Evolutionary conservation across 306 rosid genomes (phyloP).

Genomic region (Malus orientalis): DNA sequence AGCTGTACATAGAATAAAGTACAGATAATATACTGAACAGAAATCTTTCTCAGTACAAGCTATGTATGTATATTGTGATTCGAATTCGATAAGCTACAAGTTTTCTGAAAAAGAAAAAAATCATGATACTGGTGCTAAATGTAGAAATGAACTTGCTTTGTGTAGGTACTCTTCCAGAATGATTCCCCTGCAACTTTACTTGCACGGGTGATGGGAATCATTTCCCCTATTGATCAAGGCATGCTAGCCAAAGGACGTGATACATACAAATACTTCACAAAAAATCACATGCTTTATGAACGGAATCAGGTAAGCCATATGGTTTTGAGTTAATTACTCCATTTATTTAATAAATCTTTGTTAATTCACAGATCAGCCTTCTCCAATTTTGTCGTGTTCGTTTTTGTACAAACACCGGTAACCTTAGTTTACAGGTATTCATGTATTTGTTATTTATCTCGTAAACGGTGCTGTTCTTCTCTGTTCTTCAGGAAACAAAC

Average conservation of each 20-base stretch:
- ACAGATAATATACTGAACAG: background rate
- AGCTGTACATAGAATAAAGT: background rate
- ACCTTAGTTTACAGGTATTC: background rate
- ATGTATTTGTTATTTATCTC: background rate
- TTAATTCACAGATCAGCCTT: background rate
- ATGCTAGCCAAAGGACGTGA: conserved; percentile 95
- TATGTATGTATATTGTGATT: background rate
- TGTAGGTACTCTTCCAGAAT: conserved; percentile 91
- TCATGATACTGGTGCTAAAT: background rate
- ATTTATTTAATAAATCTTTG: background rate
- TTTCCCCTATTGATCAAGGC: conserved; percentile 73
- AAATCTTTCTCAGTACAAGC: background rate
- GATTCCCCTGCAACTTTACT: conserved; percentile 96
- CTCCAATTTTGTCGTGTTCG: background rate
- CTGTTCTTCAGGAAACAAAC: conserved; percentile 62
- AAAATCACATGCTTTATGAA: conserved; percentile 98
- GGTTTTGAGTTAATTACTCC: conserved; percentile 1
- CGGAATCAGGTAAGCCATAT: conserved; percentile 72
- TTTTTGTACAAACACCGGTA: background rate
- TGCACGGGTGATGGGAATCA: conserved; percentile 86
- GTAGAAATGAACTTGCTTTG: conserved; percentile 13
- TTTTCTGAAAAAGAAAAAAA: background rate
- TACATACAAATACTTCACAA: conserved; percentile 80
- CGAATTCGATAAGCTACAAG: no score
- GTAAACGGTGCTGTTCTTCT: conserved; percentile 1